phyloP scores from a whole-genome alignment of 495 filamentous ascomycete genomes.

The Trichoderma virens region DNA sequence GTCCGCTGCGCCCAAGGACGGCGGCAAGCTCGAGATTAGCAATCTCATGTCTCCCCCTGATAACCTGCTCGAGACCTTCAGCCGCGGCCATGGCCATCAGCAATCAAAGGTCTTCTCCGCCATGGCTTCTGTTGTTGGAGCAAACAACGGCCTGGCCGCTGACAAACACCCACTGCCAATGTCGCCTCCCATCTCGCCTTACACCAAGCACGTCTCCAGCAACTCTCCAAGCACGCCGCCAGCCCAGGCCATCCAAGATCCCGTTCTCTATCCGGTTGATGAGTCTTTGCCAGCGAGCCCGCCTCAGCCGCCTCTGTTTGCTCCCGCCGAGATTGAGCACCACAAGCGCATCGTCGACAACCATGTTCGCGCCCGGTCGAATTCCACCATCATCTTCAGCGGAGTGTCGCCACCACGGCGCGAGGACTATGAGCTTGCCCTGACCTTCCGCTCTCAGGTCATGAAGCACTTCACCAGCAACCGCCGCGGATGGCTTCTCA shows the following conservation, averaged over 20 bases:
- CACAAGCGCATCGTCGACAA: slow-evolving; percentile 51
- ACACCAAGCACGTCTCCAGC: slow-evolving; percentile 30
- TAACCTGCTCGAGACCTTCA: slow-evolving; percentile 54
- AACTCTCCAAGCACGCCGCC: slow-evolving; percentile 19
- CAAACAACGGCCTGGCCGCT: slow-evolving; percentile 10
- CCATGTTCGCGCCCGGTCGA: slow-evolving; percentile 57
- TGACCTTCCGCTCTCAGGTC: slow-evolving; percentile 60
- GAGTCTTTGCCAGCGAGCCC: slow-evolving; percentile 31
- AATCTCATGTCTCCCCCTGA: slow-evolving; percentile 75
- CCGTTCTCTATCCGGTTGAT: slow-evolving; percentile 51
- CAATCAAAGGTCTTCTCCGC: slow-evolving; percentile 20
- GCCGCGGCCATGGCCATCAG: slow-evolving; percentile 14
- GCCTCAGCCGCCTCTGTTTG: slow-evolving; percentile 47
- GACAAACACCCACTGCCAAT: slow-evolving; percentile 35
- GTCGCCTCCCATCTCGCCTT: slow-evolving; percentile 68
- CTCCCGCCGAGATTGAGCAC: slow-evolving; percentile 29
- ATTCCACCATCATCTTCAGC: slow-evolving; percentile 45
- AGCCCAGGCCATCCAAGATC: slow-evolving; percentile 40
- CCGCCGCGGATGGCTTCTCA: slow-evolving; percentile 50
- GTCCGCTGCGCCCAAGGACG: slow-evolving; percentile 13
- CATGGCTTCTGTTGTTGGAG: slow-evolving; percentile 14
- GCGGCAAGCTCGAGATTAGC: slow-evolving; percentile 35
- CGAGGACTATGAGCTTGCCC: slow-evolving; percentile 61
- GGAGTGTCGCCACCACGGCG: slow-evolving; percentile 53
- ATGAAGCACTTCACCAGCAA: slow-evolving; percentile 51